Base-by-base conservation (phyloP, 2,329 filamentous ascomycete genomes). In the Knufia fluminis region DNA sequence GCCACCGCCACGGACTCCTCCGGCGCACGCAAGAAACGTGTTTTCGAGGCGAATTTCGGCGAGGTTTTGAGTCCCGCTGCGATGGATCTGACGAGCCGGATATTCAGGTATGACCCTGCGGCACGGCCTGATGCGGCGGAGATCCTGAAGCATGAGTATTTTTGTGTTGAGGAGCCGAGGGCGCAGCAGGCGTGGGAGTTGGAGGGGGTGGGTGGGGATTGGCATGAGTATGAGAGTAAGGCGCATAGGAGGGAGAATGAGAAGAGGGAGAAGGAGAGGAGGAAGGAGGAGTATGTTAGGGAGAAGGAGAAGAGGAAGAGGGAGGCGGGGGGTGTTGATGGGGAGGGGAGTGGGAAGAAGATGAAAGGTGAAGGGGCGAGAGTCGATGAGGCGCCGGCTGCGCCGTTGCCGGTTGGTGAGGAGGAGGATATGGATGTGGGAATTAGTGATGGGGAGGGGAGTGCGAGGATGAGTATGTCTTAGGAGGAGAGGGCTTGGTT, bases 201-300 rank as follows among this genome's bases (percentile, higher is more conserved):
- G 44, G 81, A 83, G 52, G 73, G 82, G 43, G 76, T 98, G 24
- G 80, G 92, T 59, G 92, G 92, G 19, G 92, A 98, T 60, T 98
- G 92, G 92, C 92, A 98, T 64, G 92, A 98, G 64, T 95, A 97
- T 61, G 92, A 98, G 70, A 94, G 88, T 49, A 98, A 98, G 70
- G 90, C 89, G 14, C 74, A 95, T 22, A 78, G 92, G 26, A 92
- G 92, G 59, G 90, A 96, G 66, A 91, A 89, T 59, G 87, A 92
- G 65, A 79, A 53, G 31, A 52, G 79, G 48, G 79, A 83, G 52
- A 74, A 76, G 54, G 78, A 81, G 59, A 67, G 72, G 44, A 74
- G 71, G 57, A 67, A 66, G 9, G 66, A 64, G 32, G 60, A 63
- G 14, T 40, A 67, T 62, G 45, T 68, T 71, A 69, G 68, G 54